Conservation (phyloP, 495 filamentous ascomycete genomes). For the Penicillium maclennaniae region DNA sequence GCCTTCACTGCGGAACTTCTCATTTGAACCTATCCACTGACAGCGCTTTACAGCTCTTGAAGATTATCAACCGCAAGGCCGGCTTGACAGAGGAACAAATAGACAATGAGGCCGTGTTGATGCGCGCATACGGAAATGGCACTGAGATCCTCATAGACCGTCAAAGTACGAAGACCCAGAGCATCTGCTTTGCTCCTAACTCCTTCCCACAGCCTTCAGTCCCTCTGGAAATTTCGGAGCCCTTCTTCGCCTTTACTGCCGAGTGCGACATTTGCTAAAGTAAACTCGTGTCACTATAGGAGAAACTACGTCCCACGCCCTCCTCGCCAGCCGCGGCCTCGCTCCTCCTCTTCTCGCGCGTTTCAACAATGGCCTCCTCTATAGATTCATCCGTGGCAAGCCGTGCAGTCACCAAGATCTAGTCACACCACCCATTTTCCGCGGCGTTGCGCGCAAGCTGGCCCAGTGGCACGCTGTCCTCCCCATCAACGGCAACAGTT, state of each 20-base stretch:
- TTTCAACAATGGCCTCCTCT: constrained; percentile 94
- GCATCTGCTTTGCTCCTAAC: background rate
- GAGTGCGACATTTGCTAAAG: constrained; percentile 38
- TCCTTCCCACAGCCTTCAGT: background rate
- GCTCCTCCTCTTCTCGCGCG: constrained; percentile 85
- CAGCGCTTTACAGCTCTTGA: constrained; percentile 55
- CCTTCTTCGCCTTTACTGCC: constrained; percentile 16
- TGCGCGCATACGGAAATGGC: constrained; percentile 91
- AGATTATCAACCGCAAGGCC: constrained; percentile 77
- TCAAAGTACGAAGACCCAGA: constrained; percentile 62
- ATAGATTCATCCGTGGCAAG: constrained; percentile 79
- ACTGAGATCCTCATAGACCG: constrained; percentile 96
- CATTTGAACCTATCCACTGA: background rate
- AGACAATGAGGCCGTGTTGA: constrained; percentile 82
- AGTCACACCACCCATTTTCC: constrained; percentile 65
- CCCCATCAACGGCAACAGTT: constrained; percentile 21
- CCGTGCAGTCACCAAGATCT: constrained; percentile 79
- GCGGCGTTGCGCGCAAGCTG: constrained; percentile 74
- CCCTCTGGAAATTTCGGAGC: background rate
- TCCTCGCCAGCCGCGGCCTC: constrained; percentile 73
- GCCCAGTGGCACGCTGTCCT: constrained; percentile 92
- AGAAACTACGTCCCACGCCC: constrained; percentile 64
- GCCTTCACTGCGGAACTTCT: background rate
- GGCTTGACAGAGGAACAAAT: constrained; percentile 73
- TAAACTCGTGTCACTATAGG: constrained; percentile 43